phyloP scores from a whole-genome alignment of 371 early-diverging fungal genomes.

The Chytridiales sp. region DNA sequence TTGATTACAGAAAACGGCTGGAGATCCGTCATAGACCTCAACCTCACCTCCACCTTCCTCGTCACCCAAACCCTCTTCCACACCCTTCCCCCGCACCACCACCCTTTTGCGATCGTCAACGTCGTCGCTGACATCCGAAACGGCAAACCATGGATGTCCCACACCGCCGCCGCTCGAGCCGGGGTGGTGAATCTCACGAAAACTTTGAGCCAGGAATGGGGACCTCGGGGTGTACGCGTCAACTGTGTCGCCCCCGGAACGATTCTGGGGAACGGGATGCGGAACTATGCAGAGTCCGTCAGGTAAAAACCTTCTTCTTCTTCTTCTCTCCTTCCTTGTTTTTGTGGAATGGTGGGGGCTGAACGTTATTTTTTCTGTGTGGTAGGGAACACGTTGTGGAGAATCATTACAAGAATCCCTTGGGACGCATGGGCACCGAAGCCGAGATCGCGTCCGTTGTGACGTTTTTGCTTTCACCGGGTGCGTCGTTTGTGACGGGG shows the following conservation, averaged over 20 bases:
- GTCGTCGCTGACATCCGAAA: constrained; percentile 53
- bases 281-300: constrained; percentile 47
- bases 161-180: constrained; percentile 42
- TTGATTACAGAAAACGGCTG: constrained; percentile 47
- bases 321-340: background rate
- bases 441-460: constrained; percentile 51
- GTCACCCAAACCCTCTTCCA: constrained; percentile 29
- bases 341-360: background rate
- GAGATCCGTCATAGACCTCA: constrained; percentile 52
- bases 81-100: constrained; percentile 11
- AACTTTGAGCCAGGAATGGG: constrained; percentile 57
- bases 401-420: constrained; percentile 38
- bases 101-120: constrained; percentile 48
- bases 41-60: constrained; percentile 54
- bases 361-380: background rate
- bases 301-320: constrained; percentile 27
- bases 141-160: constrained; percentile 29
- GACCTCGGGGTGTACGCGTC: constrained; percentile 49
- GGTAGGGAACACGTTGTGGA: constrained; percentile 1
- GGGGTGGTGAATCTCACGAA: constrained; percentile 47
- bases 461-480: constrained; percentile 50
- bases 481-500: constrained; percentile 50
- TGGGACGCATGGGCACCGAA: constrained; percentile 56
- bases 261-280: constrained; percentile 54
- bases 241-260: constrained; percentile 61